Conservation (phyloP, 1,284 basidiomycete species). For the Fomitopsis schrenkii region DNA sequence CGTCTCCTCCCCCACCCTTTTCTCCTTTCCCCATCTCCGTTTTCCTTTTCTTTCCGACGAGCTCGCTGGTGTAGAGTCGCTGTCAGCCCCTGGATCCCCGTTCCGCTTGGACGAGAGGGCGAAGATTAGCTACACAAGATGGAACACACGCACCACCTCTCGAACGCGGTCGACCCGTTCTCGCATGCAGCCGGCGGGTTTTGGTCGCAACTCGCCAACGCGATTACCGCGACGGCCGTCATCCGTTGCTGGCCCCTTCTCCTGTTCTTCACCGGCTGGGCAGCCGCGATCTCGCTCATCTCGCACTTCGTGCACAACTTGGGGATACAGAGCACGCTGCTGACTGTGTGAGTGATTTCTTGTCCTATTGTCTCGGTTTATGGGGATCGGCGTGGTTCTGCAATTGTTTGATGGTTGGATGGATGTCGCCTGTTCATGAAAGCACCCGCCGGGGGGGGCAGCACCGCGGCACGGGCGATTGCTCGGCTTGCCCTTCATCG, state of each 20-base stretch:
- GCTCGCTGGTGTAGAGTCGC: background rate
- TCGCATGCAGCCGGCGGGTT: constrained; percentile 7
- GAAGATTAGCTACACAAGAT: no score
- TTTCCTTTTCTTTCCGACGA: background rate
- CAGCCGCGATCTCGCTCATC: constrained; percentile 48
- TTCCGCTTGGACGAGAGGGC: background rate
- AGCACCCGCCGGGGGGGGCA: no score
- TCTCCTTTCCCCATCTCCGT: no score
- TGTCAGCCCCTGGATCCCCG: background rate
- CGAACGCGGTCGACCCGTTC: constrained; percentile 22
- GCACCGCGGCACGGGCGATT: no score
- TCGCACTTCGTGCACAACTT: constrained; percentile 43
- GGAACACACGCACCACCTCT: background rate
- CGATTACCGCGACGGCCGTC: constrained; percentile 55
- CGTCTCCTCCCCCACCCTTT: no score
- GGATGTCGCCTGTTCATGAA: no score
- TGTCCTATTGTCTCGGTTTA: background rate
- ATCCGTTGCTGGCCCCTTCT: constrained; percentile 69
- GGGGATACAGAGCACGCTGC: constrained; percentile 44
- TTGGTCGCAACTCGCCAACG: constrained; percentile 36
- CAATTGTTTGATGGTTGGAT: no score
- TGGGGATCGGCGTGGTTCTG: no score
- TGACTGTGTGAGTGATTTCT: constrained; percentile 50
- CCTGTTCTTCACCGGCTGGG: constrained; percentile 58
- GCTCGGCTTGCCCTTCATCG: no score